Conservation (phyloP, 257 asterid species). For the Misopates orontium region DNA sequence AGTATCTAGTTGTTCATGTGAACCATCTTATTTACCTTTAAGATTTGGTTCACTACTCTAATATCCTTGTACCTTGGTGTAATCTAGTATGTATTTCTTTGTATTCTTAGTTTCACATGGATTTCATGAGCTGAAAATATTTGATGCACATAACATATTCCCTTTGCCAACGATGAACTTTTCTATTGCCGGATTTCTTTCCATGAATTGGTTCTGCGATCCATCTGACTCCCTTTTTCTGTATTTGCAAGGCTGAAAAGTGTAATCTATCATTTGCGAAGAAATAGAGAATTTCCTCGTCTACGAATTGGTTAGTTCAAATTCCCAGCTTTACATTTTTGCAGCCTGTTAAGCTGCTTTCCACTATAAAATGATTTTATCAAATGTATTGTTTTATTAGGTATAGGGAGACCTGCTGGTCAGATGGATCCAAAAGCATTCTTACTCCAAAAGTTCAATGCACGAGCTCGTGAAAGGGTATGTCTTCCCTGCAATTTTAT, state of each 20-base stretch:
- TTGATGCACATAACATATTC: not conserved
- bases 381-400: slow-evolving; percentile 38
- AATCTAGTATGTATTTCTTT: not conserved
- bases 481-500: slow-evolving; percentile 9
- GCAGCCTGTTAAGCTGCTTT: slow-evolving; percentile 14
- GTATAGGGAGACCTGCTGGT: slow-evolving; percentile 93
- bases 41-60: not conserved
- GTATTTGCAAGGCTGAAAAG: slow-evolving; percentile 61
- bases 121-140: not conserved
- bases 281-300: slow-evolving; percentile 85
- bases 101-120: not conserved
- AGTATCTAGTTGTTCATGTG: not conserved
- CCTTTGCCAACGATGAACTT: no score
- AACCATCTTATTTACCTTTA: not conserved
- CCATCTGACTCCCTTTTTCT: slow-evolving; percentile 21
- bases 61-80: not conserved
- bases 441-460: slow-evolving; percentile 84
- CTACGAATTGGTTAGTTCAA: slow-evolving; percentile 76
- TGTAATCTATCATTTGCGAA: slow-evolving; percentile 75
- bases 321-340: slow-evolving; percentile 24
- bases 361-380: slow-evolving; percentile 6
- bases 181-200: not conserved
- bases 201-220: not conserved
- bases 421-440: slow-evolving; percentile 99
- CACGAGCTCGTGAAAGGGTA: slow-evolving; percentile 80